Evolutionary conservation across 768 basidiomycete species (phyloP).

Genomic region (Hypsizygus marmoreus): DNA sequence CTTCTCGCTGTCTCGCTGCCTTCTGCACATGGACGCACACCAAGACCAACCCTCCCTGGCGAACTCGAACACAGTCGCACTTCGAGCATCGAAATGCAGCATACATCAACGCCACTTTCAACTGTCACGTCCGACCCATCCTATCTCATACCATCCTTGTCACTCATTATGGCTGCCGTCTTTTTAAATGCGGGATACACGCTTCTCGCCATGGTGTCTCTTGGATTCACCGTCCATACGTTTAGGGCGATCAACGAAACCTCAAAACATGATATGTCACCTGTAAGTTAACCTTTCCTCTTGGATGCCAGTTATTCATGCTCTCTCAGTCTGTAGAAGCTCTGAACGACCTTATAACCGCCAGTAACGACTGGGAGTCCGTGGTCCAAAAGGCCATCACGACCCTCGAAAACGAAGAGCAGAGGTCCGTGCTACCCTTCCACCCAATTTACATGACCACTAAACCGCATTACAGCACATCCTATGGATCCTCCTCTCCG

Average conservation of each 20-base stretch:
- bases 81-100: slow-evolving; percentile 35
- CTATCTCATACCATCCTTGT: slow-evolving; percentile 41
- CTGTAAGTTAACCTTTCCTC: slow-evolving; percentile 40
- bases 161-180: slow-evolving; percentile 38
- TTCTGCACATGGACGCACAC: slow-evolving; percentile 35
- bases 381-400: slow-evolving; percentile 69
- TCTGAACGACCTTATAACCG: slow-evolving; percentile 65
- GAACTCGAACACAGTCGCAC: slow-evolving; percentile 48
- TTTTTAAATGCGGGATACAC: slow-evolving; percentile 48
- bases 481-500: slow-evolving; percentile 42
- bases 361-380: slow-evolving; percentile 75
- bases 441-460: slow-evolving; percentile 1
- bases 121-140: slow-evolving; percentile 34
- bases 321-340: slow-evolving; percentile 58
- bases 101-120: slow-evolving; percentile 20
- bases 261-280: slow-evolving; percentile 51
- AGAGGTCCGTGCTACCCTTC: slow-evolving; percentile 49
- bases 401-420: slow-evolving; percentile 70
- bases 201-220: slow-evolving; percentile 37
- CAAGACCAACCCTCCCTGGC: slow-evolving; percentile 46
- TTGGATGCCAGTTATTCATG: slow-evolving; percentile 5
- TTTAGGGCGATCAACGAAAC: slow-evolving; percentile 32
- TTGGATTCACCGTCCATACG: slow-evolving; percentile 40
- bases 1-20: slow-evolving; percentile 59
- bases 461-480: slow-evolving; percentile 26